Evolutionary conservation across 2,329 filamentous ascomycete species (phyloP).

Genomic region (Chaetomiaceae sp.): DNA sequence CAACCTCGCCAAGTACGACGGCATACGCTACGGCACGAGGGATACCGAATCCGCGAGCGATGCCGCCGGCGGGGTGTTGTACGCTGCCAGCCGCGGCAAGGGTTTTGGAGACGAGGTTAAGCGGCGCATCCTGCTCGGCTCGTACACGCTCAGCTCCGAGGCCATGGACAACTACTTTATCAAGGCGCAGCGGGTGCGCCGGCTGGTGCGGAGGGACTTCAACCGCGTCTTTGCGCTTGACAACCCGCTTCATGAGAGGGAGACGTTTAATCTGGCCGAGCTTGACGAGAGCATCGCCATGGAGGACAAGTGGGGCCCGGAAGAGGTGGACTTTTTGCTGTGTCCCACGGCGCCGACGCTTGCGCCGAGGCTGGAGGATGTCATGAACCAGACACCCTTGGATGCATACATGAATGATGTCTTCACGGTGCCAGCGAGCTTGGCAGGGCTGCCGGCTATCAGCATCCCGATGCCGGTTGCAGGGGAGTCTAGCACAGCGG

Average conservation of each 20-base stretch:
- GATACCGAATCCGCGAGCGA: slow-evolving; percentile 35
- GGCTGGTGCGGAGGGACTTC: slow-evolving; percentile 82
- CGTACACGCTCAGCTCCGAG: slow-evolving; percentile 83
- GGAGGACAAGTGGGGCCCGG: slow-evolving; percentile 53
- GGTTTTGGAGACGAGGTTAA: slow-evolving; percentile 83
- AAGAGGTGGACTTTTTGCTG: slow-evolving; percentile 77
- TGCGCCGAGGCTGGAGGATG: slow-evolving; percentile 46
- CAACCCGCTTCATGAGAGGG: slow-evolving; percentile 59
- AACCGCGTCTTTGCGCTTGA: slow-evolving; percentile 66
- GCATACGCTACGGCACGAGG: slow-evolving; percentile 77
- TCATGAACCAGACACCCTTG: slow-evolving; percentile 46
- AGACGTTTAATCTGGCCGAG: slow-evolving; percentile 53
- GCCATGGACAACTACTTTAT: slow-evolving; percentile 97
- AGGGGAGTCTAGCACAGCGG: slow-evolving; percentile 41
- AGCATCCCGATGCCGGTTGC: slow-evolving; percentile 64
- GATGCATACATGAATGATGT: slow-evolving; percentile 89
- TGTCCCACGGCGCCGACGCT: slow-evolving; percentile 75
- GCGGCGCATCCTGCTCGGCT: slow-evolving; percentile 80
- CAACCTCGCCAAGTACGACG: slow-evolving; percentile 95
- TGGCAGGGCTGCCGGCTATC: slow-evolving; percentile 85
- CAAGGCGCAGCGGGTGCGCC: slow-evolving; percentile 82
- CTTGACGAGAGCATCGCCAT: slow-evolving; percentile 50
- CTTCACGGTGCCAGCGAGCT: slow-evolving; percentile 89
- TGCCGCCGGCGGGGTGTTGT: slow-evolving; percentile 62
- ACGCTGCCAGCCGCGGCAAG: slow-evolving; percentile 66